Evolutionary conservation across 306 rosid genomes (phyloP).

Genomic region (Hippophae tibetana): DNA sequence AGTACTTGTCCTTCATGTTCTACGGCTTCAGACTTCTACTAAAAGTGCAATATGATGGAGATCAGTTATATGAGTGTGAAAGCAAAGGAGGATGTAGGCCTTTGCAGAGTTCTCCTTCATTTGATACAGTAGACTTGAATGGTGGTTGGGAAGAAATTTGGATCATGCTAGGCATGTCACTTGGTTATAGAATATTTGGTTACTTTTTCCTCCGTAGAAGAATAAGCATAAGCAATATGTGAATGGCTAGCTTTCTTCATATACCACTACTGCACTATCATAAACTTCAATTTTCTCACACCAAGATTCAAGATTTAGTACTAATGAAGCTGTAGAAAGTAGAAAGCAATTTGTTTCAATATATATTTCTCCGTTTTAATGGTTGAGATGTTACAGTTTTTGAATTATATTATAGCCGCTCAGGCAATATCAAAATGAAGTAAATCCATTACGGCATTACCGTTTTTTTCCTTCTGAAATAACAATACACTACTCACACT

Average conservation of each 20-base stretch:
- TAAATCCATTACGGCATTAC: too few species aligned
- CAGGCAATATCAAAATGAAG: too few species aligned
- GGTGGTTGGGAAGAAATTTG: slow-evolving; percentile 73
- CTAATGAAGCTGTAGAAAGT: too few species aligned
- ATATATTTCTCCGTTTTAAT: too few species aligned
- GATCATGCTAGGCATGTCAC: slow-evolving; percentile 68
- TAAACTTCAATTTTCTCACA: too few species aligned
- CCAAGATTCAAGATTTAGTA: too few species aligned
- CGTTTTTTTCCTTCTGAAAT: too few species aligned
- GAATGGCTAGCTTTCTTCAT: not conserved
- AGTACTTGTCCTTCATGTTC: slow-evolving; percentile 80
- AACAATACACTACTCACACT: too few species aligned
- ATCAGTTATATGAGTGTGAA: slow-evolving; percentile 61
- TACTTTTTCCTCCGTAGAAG: slow-evolving; percentile 57
- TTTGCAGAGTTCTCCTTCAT: slow-evolving; percentile 71
- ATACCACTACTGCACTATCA: too few species aligned
- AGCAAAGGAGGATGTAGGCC: slow-evolving; percentile 60
- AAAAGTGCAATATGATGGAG: slow-evolving; percentile 86
- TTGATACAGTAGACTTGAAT: slow-evolving; percentile 54
- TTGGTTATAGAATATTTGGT: slow-evolving; percentile 56
- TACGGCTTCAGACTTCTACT: slow-evolving; percentile 77
- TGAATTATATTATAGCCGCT: too few species aligned
- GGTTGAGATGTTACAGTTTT: too few species aligned
- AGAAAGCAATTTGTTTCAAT: too few species aligned
- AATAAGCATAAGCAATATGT: slow-evolving; percentile 37